Evolutionary conservation across 768 basidiomycete genomes (phyloP).

Genomic region (Sporobolomyces roseus): DNA sequence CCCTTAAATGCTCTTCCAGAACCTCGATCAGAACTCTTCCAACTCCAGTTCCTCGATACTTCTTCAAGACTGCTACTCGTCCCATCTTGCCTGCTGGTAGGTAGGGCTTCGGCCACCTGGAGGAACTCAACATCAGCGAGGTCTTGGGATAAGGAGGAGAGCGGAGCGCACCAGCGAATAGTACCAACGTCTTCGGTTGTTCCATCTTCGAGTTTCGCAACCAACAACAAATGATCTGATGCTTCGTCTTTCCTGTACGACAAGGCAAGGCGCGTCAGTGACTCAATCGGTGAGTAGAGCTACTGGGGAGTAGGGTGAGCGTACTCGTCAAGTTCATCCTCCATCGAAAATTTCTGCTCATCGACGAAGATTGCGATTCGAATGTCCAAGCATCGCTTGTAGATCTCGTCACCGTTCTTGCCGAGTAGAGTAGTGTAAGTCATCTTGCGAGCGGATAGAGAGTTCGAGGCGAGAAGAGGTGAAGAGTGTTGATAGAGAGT

Average conservation of each 20-base stretch:
- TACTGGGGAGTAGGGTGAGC: not conserved
- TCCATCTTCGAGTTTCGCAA: constrained; percentile 5
- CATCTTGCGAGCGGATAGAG: not conserved
- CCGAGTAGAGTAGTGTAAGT: constrained; percentile 6
- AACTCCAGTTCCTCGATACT: constrained; percentile 13
- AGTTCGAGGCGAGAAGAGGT: too few relatives aligned
- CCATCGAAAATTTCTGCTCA: constrained; percentile 29
- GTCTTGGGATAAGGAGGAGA: not conserved
- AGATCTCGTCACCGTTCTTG: not conserved
- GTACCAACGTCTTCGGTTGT: constrained; percentile 13
- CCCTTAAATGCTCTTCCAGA: constrained; percentile 14
- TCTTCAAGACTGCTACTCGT: constrained; percentile 12
- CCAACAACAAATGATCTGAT: constrained; percentile 30
- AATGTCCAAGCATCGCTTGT: constrained; percentile 7
- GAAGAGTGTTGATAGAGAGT: not conserved
- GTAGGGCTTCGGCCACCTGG: constrained; percentile 25
- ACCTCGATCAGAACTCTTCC: constrained; percentile 17
- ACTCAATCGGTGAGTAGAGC: not conserved
- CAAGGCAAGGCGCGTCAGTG: not conserved
- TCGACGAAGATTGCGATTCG: constrained; percentile 25
- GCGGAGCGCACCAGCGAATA: constrained; percentile 19
- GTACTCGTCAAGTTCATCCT: constrained; percentile 29
- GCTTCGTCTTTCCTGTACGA: constrained; percentile 22
- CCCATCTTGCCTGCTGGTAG: constrained; percentile 24
- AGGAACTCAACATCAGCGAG: not conserved